Percentiles rank a stretch among this genome's conserved stretches.
Evolutionary conservation across 169 alveolate genomes (phyloP).

Genomic region (Sarcocystis neurona): DNA sequence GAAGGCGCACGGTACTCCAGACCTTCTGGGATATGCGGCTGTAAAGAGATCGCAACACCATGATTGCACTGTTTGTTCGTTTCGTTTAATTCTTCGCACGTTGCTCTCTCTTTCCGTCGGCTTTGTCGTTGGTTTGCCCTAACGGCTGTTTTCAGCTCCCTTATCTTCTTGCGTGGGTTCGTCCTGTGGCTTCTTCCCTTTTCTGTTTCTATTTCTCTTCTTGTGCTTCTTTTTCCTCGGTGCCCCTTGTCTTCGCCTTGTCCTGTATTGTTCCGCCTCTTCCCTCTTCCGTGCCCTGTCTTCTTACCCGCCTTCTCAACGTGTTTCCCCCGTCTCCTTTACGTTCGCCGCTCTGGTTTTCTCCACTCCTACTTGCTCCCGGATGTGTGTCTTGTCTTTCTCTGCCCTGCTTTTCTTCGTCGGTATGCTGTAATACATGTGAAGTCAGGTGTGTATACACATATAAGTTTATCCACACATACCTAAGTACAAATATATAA

Average conservation of each 20-base stretch:
- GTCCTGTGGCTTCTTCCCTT: neutral
- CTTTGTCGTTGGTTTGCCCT: neutral
- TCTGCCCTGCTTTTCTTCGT: neutral
- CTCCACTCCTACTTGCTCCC: neutral
- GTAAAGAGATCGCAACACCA: conserved; percentile 27
- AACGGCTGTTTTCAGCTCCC: neutral
- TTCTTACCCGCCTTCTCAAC: neutral
- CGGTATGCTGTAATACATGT: neutral
- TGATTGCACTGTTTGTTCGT: neutral
- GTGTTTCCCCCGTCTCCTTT: neutral
- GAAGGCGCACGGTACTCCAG: conserved; percentile 56
- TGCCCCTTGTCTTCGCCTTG: neutral
- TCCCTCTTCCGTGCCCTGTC: neutral
- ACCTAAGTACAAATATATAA: no score
- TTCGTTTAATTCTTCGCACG: neutral
- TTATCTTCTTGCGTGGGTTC: neutral
- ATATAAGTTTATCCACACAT: no score
- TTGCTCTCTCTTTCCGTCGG: neutral
- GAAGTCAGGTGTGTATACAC: no score
- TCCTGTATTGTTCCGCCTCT: neutral
- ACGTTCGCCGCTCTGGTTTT: neutral
- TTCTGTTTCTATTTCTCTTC: neutral
- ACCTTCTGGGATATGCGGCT: conserved; percentile 53
- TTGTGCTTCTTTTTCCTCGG: neutral
- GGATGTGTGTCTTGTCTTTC: neutral